Base-by-base conservation (phyloP, 2,329 filamentous ascomycete species). In the Cylindrodendrum hubeiense region DNA sequence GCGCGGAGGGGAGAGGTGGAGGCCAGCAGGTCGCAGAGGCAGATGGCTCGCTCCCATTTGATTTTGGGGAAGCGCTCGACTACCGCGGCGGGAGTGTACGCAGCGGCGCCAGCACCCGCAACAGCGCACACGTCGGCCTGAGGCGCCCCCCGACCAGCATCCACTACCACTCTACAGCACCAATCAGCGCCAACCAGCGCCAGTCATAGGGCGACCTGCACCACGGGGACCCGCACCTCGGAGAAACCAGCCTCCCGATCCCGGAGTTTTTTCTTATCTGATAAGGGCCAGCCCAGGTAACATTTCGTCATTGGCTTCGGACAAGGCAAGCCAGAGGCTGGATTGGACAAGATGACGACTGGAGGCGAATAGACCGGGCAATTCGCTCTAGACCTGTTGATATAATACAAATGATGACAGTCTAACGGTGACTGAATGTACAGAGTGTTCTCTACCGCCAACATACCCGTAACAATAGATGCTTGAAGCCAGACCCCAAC, bases 21-120 rank as follows among this genome's bases (percentile, higher is more conserved):
- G 65, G 65, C 65, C 37, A 71, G 72, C 66, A 71, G 62, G 61
- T 63, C 66, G 67, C 47, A 60, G 67, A 68, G 65, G 67, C 63
- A 71, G 66, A 61, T 51, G 46, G 60, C 58, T 62, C 60, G 44
- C 65, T 70, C 63, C 67, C 64, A 71, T 63, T 72, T 50, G 63
- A 65, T 68, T 74, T 74, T 70, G 70, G 72, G 73, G 68, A 72
- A 65, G 59, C 56, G 64, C 71, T 69, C 50, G 60, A 70, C 65
- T 67, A 60, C 72, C 55, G 64, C 60, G 46, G 69, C 61, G 65
- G 64, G 49, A 55, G 56, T 65, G 54, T 47, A 54, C 59, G 34
- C 62, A 66, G 58, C 54, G 22, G 65, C 37, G 61, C 64, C 64
- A 53, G 41, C 60, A 65, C 46, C 60, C 66, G 43, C 28, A 26